Base-by-base conservation (phyloP, 116 monocot genomes). In the Trichopus zeylanicus region DNA sequence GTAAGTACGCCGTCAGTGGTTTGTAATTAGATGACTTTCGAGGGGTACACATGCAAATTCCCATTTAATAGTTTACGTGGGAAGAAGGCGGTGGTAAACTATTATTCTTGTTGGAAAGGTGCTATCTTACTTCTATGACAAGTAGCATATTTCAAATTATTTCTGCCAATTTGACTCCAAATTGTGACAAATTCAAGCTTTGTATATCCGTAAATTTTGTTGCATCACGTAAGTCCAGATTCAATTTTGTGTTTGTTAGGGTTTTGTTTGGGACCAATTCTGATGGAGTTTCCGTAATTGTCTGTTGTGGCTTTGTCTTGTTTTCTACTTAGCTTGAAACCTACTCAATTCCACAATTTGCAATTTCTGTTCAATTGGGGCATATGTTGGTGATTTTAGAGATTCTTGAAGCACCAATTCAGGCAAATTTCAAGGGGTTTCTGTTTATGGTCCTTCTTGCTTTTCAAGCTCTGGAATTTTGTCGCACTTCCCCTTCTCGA, bases 351-450 rank as follows among this genome's bases (percentile, higher is more conserved):
- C n/a, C 32, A 32, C 31, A 56, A 28, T 61, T 11, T 29, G 19
- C 7, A 28, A 33, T 39, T n/a, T n/a, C 1, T 47, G 28, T 19
- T 61, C 19, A 19, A 46, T 57, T 48, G 16, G 22, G 19, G 15
- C 35, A 7, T 37, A 25, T 10, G 42, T 54, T 35, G 13, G 34
- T 35, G 34, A 10, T 10, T 35, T 57, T 28, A 20, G 29, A 42
- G 8, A 7, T 28, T 55, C 29, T 46, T 31, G 20, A 35, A 51
- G 3, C 56, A 15, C 61, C 34, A 31, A 47, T 32, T 34, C 15
- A 19, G 47, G 66, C 51, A 73, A 73, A 31, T 33, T 67, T 59
- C 26, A 57, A 48, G 63, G 57, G 28, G 51, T 46, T 47, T 48
- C 55, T 65, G 4, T 64, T 60, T 51, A 10, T 16, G 57, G 42